Percentiles rank a stretch among this genome's conserved stretches.
These are phyloP conservation scores for Cryoendolithus antarcticus DNA, from an alignment of 2,329 filamentous ascomycete genomes.

Conservation along the genomic window DNA sequence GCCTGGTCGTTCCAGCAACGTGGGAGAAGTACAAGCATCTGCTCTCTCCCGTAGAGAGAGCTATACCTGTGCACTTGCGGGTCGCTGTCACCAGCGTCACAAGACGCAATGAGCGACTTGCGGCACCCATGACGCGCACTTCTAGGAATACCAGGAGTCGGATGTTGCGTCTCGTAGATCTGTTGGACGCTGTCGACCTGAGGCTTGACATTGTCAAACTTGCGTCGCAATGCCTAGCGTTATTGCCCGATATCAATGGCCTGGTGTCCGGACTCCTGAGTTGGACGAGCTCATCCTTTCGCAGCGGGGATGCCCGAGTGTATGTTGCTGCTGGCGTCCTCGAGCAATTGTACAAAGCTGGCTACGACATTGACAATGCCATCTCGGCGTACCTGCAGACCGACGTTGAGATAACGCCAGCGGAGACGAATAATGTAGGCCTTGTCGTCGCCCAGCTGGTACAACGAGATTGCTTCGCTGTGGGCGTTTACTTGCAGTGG, in stretches of 20 bases:
- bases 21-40: constrained; percentile 57
- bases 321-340: constrained; percentile 65
- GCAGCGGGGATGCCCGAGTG: constrained; percentile 59
- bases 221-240: constrained; percentile 47
- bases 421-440: constrained; percentile 46
- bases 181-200: constrained; percentile 18
- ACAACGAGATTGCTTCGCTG: constrained; percentile 62
- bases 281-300: constrained; percentile 74
- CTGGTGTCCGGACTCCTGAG: constrained; percentile 58
- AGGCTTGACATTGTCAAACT: constrained; percentile 43
- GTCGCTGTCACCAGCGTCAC: constrained; percentile 23
- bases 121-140: constrained; percentile 22
- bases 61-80: neutral
- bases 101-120: constrained; percentile 38
- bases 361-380: constrained; percentile 54
- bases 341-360: constrained; percentile 50
- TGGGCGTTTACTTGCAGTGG: constrained; percentile 76
- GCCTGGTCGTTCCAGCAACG: constrained; percentile 56
- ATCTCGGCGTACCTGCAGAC: constrained; percentile 53
- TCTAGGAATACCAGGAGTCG: constrained; percentile 49
- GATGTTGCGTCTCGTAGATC: constrained; percentile 23
- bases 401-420: constrained; percentile 4
- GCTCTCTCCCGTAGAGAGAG: constrained; percentile 26
- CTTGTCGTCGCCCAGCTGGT: constrained; percentile 71
- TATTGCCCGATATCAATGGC: constrained; percentile 46